Percentiles rank a stretch among this genome's conserved stretches.
Evolutionary conservation across 2,329 filamentous ascomycete species (phyloP).

Genomic region (Microdochium bolleyi): DNA sequence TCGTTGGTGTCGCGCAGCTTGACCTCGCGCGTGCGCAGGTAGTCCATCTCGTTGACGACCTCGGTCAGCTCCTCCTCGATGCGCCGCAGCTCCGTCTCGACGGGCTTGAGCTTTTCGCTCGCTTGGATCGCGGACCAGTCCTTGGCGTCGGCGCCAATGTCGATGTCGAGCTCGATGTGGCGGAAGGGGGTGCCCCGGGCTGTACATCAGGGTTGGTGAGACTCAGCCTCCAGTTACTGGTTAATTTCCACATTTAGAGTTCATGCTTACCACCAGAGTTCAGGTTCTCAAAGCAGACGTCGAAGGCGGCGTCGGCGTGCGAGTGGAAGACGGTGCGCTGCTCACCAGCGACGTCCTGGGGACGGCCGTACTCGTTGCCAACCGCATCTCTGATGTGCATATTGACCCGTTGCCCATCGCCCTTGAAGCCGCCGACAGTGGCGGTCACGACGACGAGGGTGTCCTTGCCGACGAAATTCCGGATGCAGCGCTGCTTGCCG

Average conservation of each 20-base stretch:
- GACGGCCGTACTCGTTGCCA: constrained; percentile 90
- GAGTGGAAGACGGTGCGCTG: constrained; percentile 91
- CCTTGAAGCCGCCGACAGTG: constrained; percentile 74
- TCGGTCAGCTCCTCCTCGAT: constrained; percentile 87
- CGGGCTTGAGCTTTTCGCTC: constrained; percentile 93
- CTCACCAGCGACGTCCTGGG: constrained; percentile 87
- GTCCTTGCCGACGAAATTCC: constrained; percentile 89
- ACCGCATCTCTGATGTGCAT: constrained; percentile 96
- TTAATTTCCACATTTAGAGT: not conserved
- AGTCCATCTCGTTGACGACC: constrained; percentile 93
- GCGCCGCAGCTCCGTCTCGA: constrained; percentile 87
- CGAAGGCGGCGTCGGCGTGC: constrained; percentile 84
- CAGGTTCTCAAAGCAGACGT: constrained; percentile 92
- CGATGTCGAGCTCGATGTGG: constrained; percentile 84
- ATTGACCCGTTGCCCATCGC: constrained; percentile 88
- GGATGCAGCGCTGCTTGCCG: constrained; percentile 76
- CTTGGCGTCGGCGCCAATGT: constrained; percentile 93
- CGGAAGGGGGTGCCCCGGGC: constrained; percentile 47
- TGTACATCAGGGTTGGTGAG: no score
- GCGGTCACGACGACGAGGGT: constrained; percentile 94
- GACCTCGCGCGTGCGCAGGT: constrained; percentile 82
- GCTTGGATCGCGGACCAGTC: constrained; percentile 97
- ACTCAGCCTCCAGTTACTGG: no score
- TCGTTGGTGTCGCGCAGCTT: constrained; percentile 97
- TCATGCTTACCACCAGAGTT: constrained; percentile 57